Evolutionary conservation across 2,329 filamentous ascomycete genomes (phyloP).

Genomic region (Penicillium sumatraense): DNA sequence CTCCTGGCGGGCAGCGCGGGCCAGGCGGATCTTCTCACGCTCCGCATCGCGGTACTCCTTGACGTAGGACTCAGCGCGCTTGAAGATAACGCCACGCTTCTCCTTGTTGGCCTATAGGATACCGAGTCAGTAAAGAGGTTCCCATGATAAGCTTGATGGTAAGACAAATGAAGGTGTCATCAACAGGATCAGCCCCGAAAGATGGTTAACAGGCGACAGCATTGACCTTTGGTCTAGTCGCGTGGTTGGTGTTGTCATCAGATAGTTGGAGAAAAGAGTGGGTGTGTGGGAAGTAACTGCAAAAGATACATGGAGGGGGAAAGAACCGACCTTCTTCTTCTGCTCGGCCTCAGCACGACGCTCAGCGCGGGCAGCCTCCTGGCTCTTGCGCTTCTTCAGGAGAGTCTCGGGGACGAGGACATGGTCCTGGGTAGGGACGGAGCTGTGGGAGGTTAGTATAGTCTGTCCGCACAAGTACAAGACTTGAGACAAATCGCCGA

Average conservation of each 20-base stretch:
- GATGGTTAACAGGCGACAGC: slow-evolving; percentile 75
- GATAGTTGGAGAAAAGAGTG: slow-evolving; percentile 34
- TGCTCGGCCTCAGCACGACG: slow-evolving; percentile 78
- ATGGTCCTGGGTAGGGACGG: slow-evolving; percentile 91
- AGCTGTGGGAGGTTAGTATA: slow-evolving; percentile 76
- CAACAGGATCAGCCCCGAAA: slow-evolving; percentile 73
- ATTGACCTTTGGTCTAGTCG: slow-evolving; percentile 96
- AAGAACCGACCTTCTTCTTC: slow-evolving; percentile 82
- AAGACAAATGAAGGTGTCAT: slow-evolving; percentile 19
- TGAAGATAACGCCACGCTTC: slow-evolving; percentile 99
- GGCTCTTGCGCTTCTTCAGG: slow-evolving; percentile 99
- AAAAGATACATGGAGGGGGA: slow-evolving; percentile 6
- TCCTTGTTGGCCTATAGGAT: slow-evolving; percentile 85
- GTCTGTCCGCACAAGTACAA: slow-evolving; percentile 70
- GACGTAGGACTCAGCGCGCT: slow-evolving; percentile 99
- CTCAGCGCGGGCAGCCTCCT: slow-evolving; percentile 98
- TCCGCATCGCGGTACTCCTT: slow-evolving; percentile 99
- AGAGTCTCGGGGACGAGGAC: slow-evolving; percentile 98
- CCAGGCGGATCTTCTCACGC: slow-evolving; percentile 96
- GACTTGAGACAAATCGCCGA: slow-evolving; percentile 72
- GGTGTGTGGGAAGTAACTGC: slow-evolving; percentile 20
- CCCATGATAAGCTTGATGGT: slow-evolving; percentile 12
- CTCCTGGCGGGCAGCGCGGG: slow-evolving; percentile 85
- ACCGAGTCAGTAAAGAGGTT: slow-evolving; percentile 32
- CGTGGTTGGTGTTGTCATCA: slow-evolving; percentile 88